Conservation (phyloP, 495 filamentous ascomycete species). For the Acidomyces sp. region DNA sequence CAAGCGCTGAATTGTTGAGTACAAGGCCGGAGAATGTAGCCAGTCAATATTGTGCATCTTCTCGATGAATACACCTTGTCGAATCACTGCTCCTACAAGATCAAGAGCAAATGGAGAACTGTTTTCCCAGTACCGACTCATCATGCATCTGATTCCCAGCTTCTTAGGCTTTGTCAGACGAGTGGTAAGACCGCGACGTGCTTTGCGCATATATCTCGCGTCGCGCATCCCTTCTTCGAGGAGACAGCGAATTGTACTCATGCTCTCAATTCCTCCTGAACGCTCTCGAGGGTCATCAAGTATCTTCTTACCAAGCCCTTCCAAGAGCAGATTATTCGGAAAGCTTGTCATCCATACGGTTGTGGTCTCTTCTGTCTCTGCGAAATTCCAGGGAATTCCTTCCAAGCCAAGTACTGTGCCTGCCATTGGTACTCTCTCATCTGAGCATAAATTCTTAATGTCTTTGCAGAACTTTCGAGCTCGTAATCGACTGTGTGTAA, state of each 20-base stretch:
- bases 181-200: neutral
- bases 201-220: neutral
- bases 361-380: neutral
- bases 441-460: conserved; percentile 31
- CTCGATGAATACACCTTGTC: conserved; percentile 65
- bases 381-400: conserved; percentile 7
- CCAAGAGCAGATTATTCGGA: conserved; percentile 2
- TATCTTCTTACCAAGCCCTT: conserved; percentile 7
- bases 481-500: conserved; percentile 39
- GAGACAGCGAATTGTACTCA: conserved; percentile 4
- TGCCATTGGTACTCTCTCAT: conserved; percentile 41
- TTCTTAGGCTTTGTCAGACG: conserved; percentile 22
- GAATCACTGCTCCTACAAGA: conserved; percentile 63
- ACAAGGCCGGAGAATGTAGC: conserved; percentile 54
- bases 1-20: conserved; percentile 52
- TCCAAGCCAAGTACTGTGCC: conserved; percentile 39
- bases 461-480: conserved; percentile 47
- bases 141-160: conserved; percentile 54
- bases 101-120: conserved; percentile 56
- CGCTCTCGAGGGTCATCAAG: neutral
- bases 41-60: conserved; percentile 74
- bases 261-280: neutral
- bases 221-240: conserved; percentile 9
- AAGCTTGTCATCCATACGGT: neutral
- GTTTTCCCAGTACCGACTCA: conserved; percentile 72